phyloP scores from a whole-genome alignment of 225 moss, liverwort and hornwort species.

The Bryoerythrophyllum caledonicum region DNA sequence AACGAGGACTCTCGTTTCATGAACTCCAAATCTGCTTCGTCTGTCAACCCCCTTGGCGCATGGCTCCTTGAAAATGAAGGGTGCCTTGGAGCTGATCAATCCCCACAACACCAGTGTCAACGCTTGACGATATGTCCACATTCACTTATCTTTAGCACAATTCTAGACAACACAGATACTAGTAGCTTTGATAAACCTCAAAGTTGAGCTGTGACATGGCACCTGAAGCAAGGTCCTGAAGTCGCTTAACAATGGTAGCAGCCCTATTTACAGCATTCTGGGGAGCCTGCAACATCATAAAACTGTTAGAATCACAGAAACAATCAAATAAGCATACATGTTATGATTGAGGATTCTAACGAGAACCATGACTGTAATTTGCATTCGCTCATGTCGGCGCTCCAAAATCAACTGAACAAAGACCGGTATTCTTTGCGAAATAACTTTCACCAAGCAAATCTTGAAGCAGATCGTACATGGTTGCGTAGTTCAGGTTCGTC shows the following conservation, averaged over 20 bases:
- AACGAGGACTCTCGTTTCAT: constrained; percentile 71
- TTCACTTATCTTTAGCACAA: not conserved
- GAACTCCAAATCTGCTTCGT: constrained; percentile 62
- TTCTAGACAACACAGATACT: not conserved
- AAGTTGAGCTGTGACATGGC: not conserved
- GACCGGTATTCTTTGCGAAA: not conserved
- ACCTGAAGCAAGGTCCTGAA: constrained; percentile 85
- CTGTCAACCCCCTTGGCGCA: constrained; percentile 23
- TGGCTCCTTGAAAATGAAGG: constrained; percentile 27
- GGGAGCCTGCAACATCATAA: constrained; percentile 33
- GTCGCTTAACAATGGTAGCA: constrained; percentile 66
- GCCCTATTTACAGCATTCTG: constrained; percentile 55
- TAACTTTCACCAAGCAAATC: constrained; percentile 7
- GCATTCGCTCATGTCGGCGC: too few species aligned
- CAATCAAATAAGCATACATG: not conserved
- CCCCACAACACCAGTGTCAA: constrained; percentile 19
- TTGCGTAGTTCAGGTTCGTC: constrained; percentile 21
- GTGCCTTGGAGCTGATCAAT: constrained; percentile 35
- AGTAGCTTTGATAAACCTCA: not conserved
- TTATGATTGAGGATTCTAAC: not conserved
- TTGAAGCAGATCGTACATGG: constrained; percentile 32
- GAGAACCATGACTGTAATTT: not conserved
- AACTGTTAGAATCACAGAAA: not conserved
- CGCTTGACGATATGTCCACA: not conserved
- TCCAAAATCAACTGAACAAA: not conserved